phyloP scores from a whole-genome alignment of 176 grass and related monocot species.

The Canna indica region DNA sequence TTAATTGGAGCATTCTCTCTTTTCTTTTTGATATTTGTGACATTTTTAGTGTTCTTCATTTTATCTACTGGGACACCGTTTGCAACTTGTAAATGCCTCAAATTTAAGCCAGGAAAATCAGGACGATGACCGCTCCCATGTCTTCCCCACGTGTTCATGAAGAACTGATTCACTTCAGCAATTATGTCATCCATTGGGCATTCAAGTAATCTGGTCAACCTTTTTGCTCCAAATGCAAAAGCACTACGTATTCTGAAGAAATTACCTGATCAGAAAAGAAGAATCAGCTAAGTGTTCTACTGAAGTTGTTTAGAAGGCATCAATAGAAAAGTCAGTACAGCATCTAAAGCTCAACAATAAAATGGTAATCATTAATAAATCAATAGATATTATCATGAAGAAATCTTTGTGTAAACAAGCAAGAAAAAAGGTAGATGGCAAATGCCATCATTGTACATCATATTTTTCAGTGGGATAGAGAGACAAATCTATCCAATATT shows the following conservation, averaged over 20 bases:
- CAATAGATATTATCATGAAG: not conserved
- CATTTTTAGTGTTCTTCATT: constrained; percentile 32
- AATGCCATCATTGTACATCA: not conserved
- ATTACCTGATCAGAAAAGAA: constrained; percentile 48
- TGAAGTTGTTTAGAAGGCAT: not conserved
- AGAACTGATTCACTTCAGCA: constrained; percentile 67
- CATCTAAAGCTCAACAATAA: not conserved
- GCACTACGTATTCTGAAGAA: constrained; percentile 96
- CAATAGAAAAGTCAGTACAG: not conserved
- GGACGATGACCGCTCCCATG: constrained; percentile 53
- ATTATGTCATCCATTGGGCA: constrained; percentile 61
- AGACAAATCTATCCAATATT: too few species aligned
- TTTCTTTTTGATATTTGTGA: constrained; percentile 28
- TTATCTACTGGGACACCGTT: constrained; percentile 36
- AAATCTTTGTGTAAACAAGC: too few species aligned
- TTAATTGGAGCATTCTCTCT: constrained; percentile 29
- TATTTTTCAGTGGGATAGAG: too few species aligned
- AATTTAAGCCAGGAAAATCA: constrained; percentile 36
- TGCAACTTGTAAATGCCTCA: constrained; percentile 19
- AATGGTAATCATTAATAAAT: not conserved
- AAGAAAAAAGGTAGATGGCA: not conserved
- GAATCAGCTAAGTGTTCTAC: constrained; percentile 2
- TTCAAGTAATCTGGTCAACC: constrained; percentile 52
- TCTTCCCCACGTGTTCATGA: constrained; percentile 73
- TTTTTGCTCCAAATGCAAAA: constrained; percentile 80